phyloP scores from a whole-genome alignment of 2,329 filamentous ascomycete genomes.

The Talaromyces verruculosus region DNA sequence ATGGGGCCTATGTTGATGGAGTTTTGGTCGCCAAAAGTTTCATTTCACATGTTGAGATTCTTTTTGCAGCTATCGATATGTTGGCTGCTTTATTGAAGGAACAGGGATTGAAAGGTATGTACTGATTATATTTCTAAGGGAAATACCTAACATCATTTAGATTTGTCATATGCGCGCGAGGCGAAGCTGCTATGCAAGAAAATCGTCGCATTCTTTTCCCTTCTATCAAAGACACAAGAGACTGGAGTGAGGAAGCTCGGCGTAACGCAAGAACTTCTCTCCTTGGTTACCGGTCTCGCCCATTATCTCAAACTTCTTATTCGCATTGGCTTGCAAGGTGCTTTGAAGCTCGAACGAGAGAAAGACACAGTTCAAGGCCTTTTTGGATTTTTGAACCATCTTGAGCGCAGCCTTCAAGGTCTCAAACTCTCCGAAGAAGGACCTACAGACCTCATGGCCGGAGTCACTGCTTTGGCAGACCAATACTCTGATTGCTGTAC shows the following conservation, averaged over 20 bases:
- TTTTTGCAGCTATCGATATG: slow-evolving; percentile 85
- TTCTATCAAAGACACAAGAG: slow-evolving; percentile 92
- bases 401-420: slow-evolving; percentile 74
- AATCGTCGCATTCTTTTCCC: slow-evolving; percentile 94
- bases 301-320: slow-evolving; percentile 98
- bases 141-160: slow-evolving; percentile 48
- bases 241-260: slow-evolving; percentile 85
- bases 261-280: slow-evolving; percentile 97
- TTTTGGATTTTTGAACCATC: slow-evolving; percentile 77
- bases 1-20: slow-evolving; percentile 92
- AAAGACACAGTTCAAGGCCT: slow-evolving; percentile 71
- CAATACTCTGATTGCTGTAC: slow-evolving; percentile 82
- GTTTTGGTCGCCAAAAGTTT: slow-evolving; percentile 94
- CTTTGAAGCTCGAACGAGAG: slow-evolving; percentile 86
- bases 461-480: slow-evolving; percentile 66
- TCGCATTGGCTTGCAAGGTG: slow-evolving; percentile 90
- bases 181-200: slow-evolving; percentile 99
- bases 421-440: slow-evolving; percentile 68
- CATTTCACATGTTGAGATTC: slow-evolving; percentile 90
- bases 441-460: slow-evolving; percentile 64
- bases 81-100: slow-evolving; percentile 71
- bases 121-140: slow-evolving; percentile 12
- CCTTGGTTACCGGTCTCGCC: slow-evolving; percentile 89
- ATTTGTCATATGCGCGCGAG: slow-evolving; percentile 87
- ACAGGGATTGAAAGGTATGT: slow-evolving; percentile 72